Evolutionary conservation across 176 grass and related monocot species (phyloP), one percentile per base, ranked within the genome.

Genomic region (Lolium rigidum): DNA sequence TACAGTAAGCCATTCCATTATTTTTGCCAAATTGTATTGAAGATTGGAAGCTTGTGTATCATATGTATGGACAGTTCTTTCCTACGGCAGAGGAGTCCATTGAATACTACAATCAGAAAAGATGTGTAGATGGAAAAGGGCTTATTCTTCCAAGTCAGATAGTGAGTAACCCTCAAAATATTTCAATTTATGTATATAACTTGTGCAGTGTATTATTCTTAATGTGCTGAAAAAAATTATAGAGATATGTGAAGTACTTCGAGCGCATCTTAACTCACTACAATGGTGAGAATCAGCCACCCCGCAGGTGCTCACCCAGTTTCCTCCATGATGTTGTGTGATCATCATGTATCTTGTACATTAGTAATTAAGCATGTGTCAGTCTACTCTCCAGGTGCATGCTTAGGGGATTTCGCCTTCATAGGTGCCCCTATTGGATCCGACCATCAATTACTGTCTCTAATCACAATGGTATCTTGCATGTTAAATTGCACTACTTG

Each of bases 231-330:
- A 54, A 80, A 43, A 79, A 76, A 65, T 76, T 94, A 12, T 81
- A 99, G 97, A 99, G 97, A 84, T 99, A 99, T 84, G 97, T 96
- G 71, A 99, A 96, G 65, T 99, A 99, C 92, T 99, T 96, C 39
- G 97, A 99, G 71, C 90, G 89, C 54, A 91, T 97, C 56, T 91
- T 96, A 82, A 97, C 82, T 31, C 90, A 96, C 85, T 96, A 93
- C 77, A 94, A 99, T 91, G 92, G 92, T 82, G 97, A 97, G 93
- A 99, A 92, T 92, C 97, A 96, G 55, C 88, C 94, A 52, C 88
- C 88, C 22, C 94, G 94, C 71, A 94, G 94, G 97, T 99, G 11
- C 47, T 82, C 54, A 67, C 67, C 41, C 64, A 48, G 43, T 75
- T 89, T 81, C 28, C 28, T 52, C 37, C 49, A 69, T 87, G 80